phyloP scores from a whole-genome alignment of 1,284 basidiomycete genomes.

The Ustilago curta region DNA sequence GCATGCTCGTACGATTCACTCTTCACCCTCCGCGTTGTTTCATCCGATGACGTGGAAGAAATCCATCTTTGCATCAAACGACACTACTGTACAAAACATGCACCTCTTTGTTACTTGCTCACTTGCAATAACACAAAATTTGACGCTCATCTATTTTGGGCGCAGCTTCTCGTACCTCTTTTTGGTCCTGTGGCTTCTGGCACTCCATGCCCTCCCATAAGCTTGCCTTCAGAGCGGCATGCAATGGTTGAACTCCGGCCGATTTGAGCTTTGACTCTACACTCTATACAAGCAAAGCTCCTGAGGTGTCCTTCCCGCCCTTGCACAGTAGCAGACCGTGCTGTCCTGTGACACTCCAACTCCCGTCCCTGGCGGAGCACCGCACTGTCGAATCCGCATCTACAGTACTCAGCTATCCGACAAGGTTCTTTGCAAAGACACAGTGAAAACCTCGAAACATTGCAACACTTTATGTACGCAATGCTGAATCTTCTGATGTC shows the following conservation, averaged over 20 bases:
- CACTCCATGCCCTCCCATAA: background rate
- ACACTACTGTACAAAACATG: constrained; percentile 44
- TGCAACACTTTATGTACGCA: background rate
- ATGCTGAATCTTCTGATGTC: too few species aligned
- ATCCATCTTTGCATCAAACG: constrained; percentile 10
- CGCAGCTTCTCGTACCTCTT: constrained; percentile 21
- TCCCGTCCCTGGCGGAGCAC: too few species aligned
- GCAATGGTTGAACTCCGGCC: background rate
- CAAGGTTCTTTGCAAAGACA: too few species aligned
- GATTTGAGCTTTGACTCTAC: too few species aligned
- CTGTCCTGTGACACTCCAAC: too few species aligned
- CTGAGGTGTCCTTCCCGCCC: too few species aligned
- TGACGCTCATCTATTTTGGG: constrained; percentile 25
- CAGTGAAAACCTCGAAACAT: too few species aligned
- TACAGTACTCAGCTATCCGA: too few species aligned
- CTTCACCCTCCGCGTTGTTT: constrained; percentile 1
- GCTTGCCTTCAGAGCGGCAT: background rate
- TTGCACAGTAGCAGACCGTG: too few species aligned
- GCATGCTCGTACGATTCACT: background rate
- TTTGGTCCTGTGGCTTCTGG: background rate
- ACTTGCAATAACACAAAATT: constrained; percentile 35
- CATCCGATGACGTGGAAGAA: constrained; percentile 5
- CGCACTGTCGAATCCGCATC: background rate
- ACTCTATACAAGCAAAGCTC: too few species aligned
- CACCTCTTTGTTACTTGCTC: constrained; percentile 22